Evolutionary conservation across 305 asterid genomes (phyloP), one percentile per base, ranked within the genome.

Genomic region (Lippia alba): DNA sequence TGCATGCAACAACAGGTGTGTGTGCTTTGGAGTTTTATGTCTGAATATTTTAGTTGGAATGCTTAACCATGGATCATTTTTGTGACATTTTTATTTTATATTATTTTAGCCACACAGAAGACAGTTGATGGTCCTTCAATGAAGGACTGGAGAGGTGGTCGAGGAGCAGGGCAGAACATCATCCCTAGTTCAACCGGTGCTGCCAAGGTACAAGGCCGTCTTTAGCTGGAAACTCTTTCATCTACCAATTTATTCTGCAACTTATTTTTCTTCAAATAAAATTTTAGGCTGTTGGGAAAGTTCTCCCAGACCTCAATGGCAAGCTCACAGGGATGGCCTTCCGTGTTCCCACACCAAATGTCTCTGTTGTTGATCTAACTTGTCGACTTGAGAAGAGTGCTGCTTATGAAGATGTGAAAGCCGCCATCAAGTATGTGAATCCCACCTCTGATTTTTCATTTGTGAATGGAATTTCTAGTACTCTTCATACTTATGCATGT

Each of bases 111-210:
- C 78, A 95, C 99, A 51, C 99, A 95, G 74, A 90, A 95, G 87
- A 89, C 99, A 19, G 99, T 95, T 59, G 99, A 95, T 76, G 99
- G 99, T 39, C 97, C 99, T 73, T 95, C 99, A 36, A 90, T 72
- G 99, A 95, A 95, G 82, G 99, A 95, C 77, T 95, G 99, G 99
- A 73, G 98, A 16, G 99, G 99, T 74, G 99, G 99, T 57, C 96
- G 99, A 60, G 99, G 99, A 75, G 99, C 98, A 61, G 92, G 85
- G 17, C 99, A 95, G 80, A 95, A 95, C 77, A 95, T 95, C 80
- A 95, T 95, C 72, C 99, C 99, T 50, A 95, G 99, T 78, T 95
- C 99, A 54, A 95, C 98, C 79, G 99, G 99, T 75, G 99, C 99
- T 80, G 99, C 99, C 63, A 95, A 95, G 99, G 99, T 89, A 82